Evolutionary conservation across 208 protist genomes (phyloP), one percentile per base, ranked within the genome.

Genomic region (Angomonas ambiguus): DNA sequence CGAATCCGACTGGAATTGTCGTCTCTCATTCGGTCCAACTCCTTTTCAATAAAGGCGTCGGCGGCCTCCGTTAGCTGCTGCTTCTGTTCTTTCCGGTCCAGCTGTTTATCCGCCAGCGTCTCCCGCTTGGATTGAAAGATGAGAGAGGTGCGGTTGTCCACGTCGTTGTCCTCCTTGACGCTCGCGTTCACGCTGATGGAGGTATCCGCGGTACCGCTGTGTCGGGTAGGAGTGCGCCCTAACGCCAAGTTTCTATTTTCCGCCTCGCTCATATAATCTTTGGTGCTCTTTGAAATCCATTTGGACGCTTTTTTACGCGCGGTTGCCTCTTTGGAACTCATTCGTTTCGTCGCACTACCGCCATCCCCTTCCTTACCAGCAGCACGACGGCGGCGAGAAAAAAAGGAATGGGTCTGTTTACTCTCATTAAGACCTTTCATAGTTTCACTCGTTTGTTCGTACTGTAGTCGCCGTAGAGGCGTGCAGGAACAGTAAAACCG

Each of bases 251-350:
- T 16, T 16, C 27, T 10, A 64, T 67, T 6, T 33, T 92, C 82
- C 8, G 69, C 77, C 70, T 94, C 88, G 24, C 63, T 77, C 72
- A 91, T 86, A 72, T 94, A 94, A 62, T 94, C 88, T 72, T 91
- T 92, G 28, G 88, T 94, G 63, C 85, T 92, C 72, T 91, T 92
- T 30, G 83, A 89, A 56, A 91, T 83, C 88, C 88, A 94, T 27
- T 73, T 74, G 35, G 59, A 34, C 53, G 35, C 10, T 59, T 59
- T 32, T 59, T 59, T 30, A n/a, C 4, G 4, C 2, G 8, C 5
- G 13, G n/a, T 32, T 10, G 13, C 25, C 2, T 59, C 25, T 59
- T 33, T 30, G 13, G 13, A 2, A 59, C 24, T 11, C 4, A 42
- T 51, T 55, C 25, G 22, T 2, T 4, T 24, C 38, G 18, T 24